Conservation (phyloP, 2,329 filamentous ascomycete species). For the Domatiomyces globalis region DNA sequence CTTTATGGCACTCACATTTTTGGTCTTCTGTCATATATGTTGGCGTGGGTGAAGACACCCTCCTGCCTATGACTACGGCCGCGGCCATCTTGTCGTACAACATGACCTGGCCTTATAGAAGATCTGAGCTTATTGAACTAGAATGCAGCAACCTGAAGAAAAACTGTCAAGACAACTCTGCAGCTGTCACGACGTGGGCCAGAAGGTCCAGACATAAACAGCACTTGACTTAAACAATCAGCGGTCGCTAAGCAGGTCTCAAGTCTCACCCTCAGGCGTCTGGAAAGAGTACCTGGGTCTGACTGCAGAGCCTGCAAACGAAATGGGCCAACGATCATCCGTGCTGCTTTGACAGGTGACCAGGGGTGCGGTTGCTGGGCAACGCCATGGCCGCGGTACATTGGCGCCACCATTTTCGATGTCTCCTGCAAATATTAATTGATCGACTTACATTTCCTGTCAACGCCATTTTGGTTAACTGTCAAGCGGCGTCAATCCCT, state of each 20-base stretch:
- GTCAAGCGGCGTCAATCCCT: too few species aligned
- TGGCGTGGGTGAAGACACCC: slow-evolving; percentile 33
- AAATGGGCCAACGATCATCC: too few species aligned
- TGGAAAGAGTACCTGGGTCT: too few species aligned
- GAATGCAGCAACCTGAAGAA: not conserved
- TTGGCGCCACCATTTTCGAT: too few species aligned
- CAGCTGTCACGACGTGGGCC: not conserved
- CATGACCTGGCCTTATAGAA: slow-evolving; percentile 19
- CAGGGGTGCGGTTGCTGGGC: not conserved
- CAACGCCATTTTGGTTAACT: too few species aligned
- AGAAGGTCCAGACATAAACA: not conserved
- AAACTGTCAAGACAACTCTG: not conserved
- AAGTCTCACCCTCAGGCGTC: too few species aligned
- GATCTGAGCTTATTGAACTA: not conserved
- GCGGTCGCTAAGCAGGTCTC: too few species aligned
- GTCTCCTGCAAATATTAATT: too few species aligned
- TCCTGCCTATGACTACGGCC: slow-evolving; percentile 26
- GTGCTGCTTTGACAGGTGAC: not conserved
- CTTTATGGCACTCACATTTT: slow-evolving; percentile 26
- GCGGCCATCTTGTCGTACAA: slow-evolving; percentile 26
- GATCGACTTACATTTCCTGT: too few species aligned
- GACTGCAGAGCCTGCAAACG: too few species aligned
- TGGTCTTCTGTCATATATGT: slow-evolving; percentile 34
- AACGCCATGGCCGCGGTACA: not conserved
- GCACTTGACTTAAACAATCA: too few species aligned